Evolutionary conservation across 768 basidiomycete genomes (phyloP).

Genomic region (Lactarius vividus): DNA sequence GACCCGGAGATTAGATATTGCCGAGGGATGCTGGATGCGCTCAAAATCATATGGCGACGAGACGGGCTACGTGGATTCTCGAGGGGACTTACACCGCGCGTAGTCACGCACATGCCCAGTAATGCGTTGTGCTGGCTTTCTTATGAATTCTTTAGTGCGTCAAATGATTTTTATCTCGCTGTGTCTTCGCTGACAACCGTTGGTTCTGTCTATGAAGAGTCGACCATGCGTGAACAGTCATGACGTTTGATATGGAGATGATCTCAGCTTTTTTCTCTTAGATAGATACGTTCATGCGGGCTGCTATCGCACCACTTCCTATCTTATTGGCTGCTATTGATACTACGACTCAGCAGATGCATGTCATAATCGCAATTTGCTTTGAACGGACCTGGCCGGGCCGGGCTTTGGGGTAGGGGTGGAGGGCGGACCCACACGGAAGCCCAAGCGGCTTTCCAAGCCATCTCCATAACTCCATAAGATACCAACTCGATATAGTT

Average conservation of each 20-base stretch:
- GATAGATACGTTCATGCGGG: conserved; percentile 11
- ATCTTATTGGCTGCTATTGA: conserved; percentile 13
- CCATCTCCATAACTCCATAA: too few species aligned
- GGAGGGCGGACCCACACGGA: too few species aligned
- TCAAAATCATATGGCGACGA: conserved; percentile 80
- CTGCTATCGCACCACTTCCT: conserved; percentile 8
- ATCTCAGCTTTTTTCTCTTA: not conserved
- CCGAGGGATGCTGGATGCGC: conserved; percentile 82
- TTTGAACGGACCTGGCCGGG: not conserved
- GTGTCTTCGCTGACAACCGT: not conserved
- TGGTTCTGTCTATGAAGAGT: conserved; percentile 13
- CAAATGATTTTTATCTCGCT: not conserved
- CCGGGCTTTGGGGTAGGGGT: not conserved
- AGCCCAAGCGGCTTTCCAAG: too few species aligned
- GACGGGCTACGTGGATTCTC: conserved; percentile 85
- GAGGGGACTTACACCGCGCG: conserved; percentile 85
- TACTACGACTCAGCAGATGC: not conserved
- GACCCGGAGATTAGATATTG: conserved; percentile 84
- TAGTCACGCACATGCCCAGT: conserved; percentile 94
- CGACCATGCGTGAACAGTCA: conserved; percentile 21
- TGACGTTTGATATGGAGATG: conserved; percentile 10
- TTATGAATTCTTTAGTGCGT: conserved; percentile 98
- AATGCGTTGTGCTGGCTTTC: conserved; percentile 98
- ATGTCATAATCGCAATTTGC: not conserved
- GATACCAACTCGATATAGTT: not conserved